Evolutionary conservation across 2,329 filamentous ascomycete species (phyloP).

Genomic region (Aquanectria penicillioides): DNA sequence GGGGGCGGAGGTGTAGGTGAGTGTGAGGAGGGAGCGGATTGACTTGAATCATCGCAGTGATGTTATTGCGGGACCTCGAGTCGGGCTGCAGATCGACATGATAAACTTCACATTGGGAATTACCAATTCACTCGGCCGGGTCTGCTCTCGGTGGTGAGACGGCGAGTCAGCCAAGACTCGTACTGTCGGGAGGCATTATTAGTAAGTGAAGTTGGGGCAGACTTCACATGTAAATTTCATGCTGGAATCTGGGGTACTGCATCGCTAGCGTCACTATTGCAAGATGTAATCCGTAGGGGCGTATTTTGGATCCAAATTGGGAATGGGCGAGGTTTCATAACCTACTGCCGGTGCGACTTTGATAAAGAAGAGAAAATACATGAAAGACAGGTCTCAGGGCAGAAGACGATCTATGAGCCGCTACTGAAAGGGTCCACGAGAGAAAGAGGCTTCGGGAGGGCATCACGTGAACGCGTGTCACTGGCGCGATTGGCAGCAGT

Average conservation of each 20-base stretch:
- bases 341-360: too few relatives aligned
- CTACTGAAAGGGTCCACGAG: not conserved
- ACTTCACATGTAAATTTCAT: slow-evolving; percentile 9
- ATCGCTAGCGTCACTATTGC: not conserved
- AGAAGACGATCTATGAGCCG: not conserved
- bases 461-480: slow-evolving; percentile 45
- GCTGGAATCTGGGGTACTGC: slow-evolving; percentile 3
- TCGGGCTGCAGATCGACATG: not conserved
- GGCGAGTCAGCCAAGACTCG: not conserved
- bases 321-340: too few relatives aligned
- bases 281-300: not conserved
- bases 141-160: not conserved
- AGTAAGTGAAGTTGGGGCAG: not conserved
- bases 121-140: too few relatives aligned
- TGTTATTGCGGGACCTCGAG: not conserved
- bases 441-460: not conserved
- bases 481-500: slow-evolving; percentile 23
- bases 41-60: not conserved
- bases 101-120: not conserved
- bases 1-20: not conserved
- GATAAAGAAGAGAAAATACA: too few relatives aligned
- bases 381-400: too few relatives aligned
- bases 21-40: not conserved
- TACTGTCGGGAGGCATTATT: not conserved
- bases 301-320: too few relatives aligned